Base-by-base conservation (phyloP, 805 yeast species). In the Candida arabinofermentans region DNA sequence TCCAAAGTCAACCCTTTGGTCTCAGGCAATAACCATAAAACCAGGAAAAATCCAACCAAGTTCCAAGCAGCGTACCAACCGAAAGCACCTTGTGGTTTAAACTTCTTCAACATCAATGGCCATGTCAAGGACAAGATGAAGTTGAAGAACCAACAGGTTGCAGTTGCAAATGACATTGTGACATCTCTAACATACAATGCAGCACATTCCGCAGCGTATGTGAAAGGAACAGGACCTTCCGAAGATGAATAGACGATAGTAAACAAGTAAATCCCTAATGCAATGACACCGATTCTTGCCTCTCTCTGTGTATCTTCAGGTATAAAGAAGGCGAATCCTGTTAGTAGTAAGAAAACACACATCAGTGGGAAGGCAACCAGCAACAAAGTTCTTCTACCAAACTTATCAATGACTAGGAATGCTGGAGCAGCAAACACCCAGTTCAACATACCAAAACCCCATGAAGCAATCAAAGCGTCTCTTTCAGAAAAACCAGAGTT, bases 21-120 rank as follows among this genome's bases (percentile, higher is more conserved):
- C 57, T 83, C 90, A 3, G 89, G 85, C 44, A 83, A 66, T 59
- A 83, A 69, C 73, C 84, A 80, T 41, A 86, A 71, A 5, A 84
- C 86, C 54, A 86, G 52, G 65, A 80, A 77, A 68, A 80, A 81
- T 0, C 86, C 86, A 41, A 79, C 66, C 44, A 79, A 51, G 60
- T 86, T 86, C 90, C 91, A 83, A 10, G 83, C 95, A 1, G 93
- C 95, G 57, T 86, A 87, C 74, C 81, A 87, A 12, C 93, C 89
- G 58, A 85, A 87, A 4, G 95, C 95, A 61, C 96, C 96, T 50
- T 82, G 86, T 2, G 88, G 75, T 42, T 76, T 78, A 65, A 87
- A 81, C 0, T 83, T 80, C 36, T 64, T 72, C 42, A 75, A 62
- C 61, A 87, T 64, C 21, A 85, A 69, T 27, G 95, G 93, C 93